phyloP scores from a whole-genome alignment of 352 stramenopile species.

The Phytopythium boreale region DNA sequence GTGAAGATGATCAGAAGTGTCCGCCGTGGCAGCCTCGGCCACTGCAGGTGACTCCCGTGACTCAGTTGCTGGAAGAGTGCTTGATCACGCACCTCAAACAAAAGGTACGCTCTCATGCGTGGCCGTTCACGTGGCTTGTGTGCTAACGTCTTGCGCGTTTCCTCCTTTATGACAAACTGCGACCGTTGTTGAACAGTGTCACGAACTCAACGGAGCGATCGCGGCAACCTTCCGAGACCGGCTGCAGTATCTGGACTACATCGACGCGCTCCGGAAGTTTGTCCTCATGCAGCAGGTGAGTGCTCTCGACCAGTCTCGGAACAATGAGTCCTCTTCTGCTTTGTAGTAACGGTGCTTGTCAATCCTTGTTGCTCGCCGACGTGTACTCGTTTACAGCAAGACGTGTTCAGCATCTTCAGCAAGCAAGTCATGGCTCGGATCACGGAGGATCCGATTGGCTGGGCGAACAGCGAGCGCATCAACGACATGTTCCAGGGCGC shows the following conservation, averaged over 20 bases:
- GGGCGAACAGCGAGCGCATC: constrained; percentile 54
- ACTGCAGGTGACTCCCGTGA: neutral
- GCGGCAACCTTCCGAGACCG: constrained; percentile 50
- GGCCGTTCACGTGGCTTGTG: neutral
- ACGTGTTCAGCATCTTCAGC: constrained; percentile 52
- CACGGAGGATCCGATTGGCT: constrained; percentile 44
- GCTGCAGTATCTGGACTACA: constrained; percentile 46
- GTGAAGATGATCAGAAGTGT: neutral
- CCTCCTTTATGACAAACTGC: neutral
- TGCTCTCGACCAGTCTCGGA: neutral
- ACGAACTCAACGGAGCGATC: constrained; percentile 40
- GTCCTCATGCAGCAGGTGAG: constrained; percentile 75
- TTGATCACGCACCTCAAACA: constrained; percentile 1
- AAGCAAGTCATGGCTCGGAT: constrained; percentile 52
- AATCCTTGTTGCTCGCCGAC: neutral
- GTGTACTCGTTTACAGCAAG: constrained; percentile 38
- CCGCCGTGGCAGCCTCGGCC: neutral
- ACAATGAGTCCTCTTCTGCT: neutral
- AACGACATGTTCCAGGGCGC: constrained; percentile 49
- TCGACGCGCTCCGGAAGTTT: constrained; percentile 49
- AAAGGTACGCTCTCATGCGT: constrained; percentile 17
- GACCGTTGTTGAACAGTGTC: constrained; percentile 28
- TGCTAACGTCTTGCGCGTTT: neutral
- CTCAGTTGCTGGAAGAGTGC: neutral
- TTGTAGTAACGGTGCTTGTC: neutral